Base-by-base conservation (phyloP, 1,139 yeast species). In the Candida sp. region DNA sequence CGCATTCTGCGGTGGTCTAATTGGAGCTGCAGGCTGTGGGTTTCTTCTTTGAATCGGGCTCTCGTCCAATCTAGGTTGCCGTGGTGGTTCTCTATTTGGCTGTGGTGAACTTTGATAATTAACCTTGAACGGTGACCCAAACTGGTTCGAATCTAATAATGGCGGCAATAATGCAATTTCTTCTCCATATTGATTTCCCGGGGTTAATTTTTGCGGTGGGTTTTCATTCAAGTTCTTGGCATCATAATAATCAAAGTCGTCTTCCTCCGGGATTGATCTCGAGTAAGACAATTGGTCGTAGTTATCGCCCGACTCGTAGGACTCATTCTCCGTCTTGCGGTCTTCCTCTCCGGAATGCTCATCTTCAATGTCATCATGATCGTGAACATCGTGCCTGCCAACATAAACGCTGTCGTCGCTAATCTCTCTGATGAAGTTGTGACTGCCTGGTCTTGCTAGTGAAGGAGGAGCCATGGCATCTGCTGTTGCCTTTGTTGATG, bases 61-160 rank as follows among this genome's bases (percentile, higher is more conserved):
- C 11, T 42, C 41, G 12, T 33, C 39, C 7, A 28, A 11, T 22
- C 31, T n/a, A 7, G 34, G 27, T 38, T 31, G 27, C 9, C 31
- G 34, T 30, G 34, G 41, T 3, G 41, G 32, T 31, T 37, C 42
- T 25, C 28, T 31, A 38, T 42, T n/a, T 33, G 46, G 27, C 26
- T 25, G 40, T 5, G 55, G 53, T 5, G 55, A 49, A 37, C 51
- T 48, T 41, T 49, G 55, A 52, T 67, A 70, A 34, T 58, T 55
- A 7, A 69, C 68, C 41, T 67, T 64, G 49, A 70, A 71, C 4
- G 78, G 78, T 8, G 74, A 69, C 2, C 75, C 78, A 57, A 72
- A 72, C 37, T 49, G 50, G 1, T 54, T 34, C 8, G 52, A 41
- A 27, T 54, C 57, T 17, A 56, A 37, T 30, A 55, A 52, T n/a